Evolutionary conservation across 768 basidiomycete genomes (phyloP), one percentile per base, ranked within the genome.

Genomic region (Leccinellum albellum): DNA sequence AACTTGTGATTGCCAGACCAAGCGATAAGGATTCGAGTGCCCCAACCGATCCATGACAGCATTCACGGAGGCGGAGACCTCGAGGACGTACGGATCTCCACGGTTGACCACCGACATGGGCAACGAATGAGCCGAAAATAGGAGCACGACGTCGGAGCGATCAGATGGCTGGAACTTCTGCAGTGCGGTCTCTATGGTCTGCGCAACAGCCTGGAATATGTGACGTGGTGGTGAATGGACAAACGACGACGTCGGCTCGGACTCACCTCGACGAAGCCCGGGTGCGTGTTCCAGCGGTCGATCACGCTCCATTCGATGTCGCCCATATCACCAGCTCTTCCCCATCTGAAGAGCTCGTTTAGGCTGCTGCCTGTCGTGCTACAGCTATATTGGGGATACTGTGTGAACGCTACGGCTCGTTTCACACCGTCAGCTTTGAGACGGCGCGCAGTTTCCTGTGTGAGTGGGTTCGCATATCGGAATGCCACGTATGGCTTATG

Each of bases 81-180:
- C 97, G 35, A 92, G 78, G 33, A 97, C 79, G 75, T 99, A 98
- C 10, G 97, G 96, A 75, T 99, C 97, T 42, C 97, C 97, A 64
- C 97, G 93, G 78, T 98, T 98, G 60, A 98, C 94, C 61, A 98
- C 92, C 6, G 94, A 95, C 86, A 99, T 92, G 26, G 97, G 97
- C 42, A 99, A 77, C 7, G 97, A 98, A 67, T 99, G 97, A 3
- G 97, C 97, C 1, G 96, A 98, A 76, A 98, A 98, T 54, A 98
- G 79, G 32, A 99, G 71, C 20, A 96, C 89, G 13, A 85, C 86
- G 12, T 91, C 82, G 33, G 84, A 78, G 40, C 95, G 85, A 66
- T 76, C 78, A 51, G 84, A 83, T 51, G 78, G 79, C 4, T 91
- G 79, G 70, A 93, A 98, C 66, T 89, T 87, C 44, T 79, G 78